phyloP scores from a whole-genome alignment of 2,329 filamentous ascomycete genomes.

The Davidsoniella eucalypti region DNA sequence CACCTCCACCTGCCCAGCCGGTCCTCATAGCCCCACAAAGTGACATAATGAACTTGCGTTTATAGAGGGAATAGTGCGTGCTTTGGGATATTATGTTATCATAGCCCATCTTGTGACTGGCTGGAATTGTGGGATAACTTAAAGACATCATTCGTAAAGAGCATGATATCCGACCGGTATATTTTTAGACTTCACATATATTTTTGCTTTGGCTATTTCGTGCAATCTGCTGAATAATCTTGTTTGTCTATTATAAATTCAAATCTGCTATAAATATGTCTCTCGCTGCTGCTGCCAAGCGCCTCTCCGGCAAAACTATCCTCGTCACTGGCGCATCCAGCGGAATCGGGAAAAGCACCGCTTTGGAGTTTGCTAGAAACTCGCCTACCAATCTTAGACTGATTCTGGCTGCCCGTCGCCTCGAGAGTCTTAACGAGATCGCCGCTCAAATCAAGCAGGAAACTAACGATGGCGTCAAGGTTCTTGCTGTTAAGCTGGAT shows the following conservation, averaged over 20 bases:
- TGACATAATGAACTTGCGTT: no score
- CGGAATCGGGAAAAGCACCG: slow-evolving; percentile 69
- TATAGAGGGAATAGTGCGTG: no score
- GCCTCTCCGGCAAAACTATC: slow-evolving; percentile 84
- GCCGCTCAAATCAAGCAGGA: slow-evolving; percentile 61
- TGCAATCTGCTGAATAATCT: neutral
- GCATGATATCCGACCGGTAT: no score
- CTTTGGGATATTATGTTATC: no score
- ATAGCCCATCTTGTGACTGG: no score
- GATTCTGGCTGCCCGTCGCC: slow-evolving; percentile 72
- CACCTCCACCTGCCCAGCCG: no score
- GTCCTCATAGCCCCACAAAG: no score
- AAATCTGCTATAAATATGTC: slow-evolving; percentile 24
- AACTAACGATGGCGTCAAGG: slow-evolving; percentile 63
- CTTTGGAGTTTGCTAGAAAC: slow-evolving; percentile 85
- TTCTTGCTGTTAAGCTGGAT: slow-evolving; percentile 71
- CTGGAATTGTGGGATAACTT: no score
- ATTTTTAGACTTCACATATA: no score
- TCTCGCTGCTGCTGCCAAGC: slow-evolving; percentile 54
- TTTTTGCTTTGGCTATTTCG: no score
- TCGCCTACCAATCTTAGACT: slow-evolving; percentile 65
- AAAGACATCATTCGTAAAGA: no score
- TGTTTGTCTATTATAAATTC: neutral
- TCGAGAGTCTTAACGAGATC: slow-evolving; percentile 62
- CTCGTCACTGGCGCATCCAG: slow-evolving; percentile 85